These are phyloP conservation scores for Ophioceras dolichostomum DNA, from an alignment of 2,329 filamentous ascomycete genomes.

Conservation along the genomic window DNA sequence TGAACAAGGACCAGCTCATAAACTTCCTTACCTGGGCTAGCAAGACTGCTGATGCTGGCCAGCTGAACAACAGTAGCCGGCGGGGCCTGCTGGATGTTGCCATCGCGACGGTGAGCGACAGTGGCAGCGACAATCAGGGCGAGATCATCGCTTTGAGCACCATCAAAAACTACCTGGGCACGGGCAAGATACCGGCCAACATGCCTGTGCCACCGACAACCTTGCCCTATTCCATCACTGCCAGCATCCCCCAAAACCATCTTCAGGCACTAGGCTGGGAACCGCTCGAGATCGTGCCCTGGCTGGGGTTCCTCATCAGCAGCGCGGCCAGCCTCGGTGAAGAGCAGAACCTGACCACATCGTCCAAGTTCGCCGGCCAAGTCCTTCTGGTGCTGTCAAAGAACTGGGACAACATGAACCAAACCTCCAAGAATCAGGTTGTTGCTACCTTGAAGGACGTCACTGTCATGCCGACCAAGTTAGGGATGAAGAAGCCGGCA, in stretches of 20 bases:
- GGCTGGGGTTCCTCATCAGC: conserved; percentile 72
- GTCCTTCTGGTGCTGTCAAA: conserved; percentile 75
- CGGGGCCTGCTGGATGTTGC: conserved; percentile 66
- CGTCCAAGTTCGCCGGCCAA: conserved; percentile 61
- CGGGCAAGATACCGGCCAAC: conserved; percentile 67
- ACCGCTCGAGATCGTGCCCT: conserved; percentile 71
- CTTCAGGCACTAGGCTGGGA: conserved; percentile 78
- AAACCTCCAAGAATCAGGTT: conserved; percentile 52
- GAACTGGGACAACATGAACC: conserved; percentile 72
- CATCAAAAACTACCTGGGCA: conserved; percentile 63
- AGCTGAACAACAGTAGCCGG: conserved; percentile 59
- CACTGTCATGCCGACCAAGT: conserved; percentile 77
- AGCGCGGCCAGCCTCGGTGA: conserved; percentile 45
- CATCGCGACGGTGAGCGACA: conserved; percentile 53
- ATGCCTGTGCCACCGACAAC: conserved; percentile 72
- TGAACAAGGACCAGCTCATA: conserved; percentile 64
- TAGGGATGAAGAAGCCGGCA: conserved; percentile 73
- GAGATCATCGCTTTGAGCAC: conserved; percentile 66
- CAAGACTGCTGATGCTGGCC: conserved; percentile 55
- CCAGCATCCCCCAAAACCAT: conserved; percentile 50
- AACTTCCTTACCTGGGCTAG: conserved; percentile 80
- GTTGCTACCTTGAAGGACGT: conserved; percentile 51
- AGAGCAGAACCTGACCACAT: conserved; percentile 58
- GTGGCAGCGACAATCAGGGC: conserved; percentile 43
- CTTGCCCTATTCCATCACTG: conserved; percentile 76